phyloP scores from a whole-genome alignment of 768 basidiomycete species.

The Leccinum longicurvipes region DNA sequence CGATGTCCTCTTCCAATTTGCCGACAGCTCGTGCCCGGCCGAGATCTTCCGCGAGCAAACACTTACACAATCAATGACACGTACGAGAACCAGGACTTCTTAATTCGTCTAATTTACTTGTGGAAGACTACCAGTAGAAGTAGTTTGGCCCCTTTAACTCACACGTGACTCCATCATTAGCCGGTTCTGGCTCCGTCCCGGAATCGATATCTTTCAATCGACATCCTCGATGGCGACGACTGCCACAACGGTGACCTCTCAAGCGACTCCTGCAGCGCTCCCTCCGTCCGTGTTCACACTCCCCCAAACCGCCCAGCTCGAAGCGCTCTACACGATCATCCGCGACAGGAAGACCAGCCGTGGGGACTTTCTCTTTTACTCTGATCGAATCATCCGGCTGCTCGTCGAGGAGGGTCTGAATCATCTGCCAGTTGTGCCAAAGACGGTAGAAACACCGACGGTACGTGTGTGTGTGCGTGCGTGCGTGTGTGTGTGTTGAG shows the following conservation, averaged over 20 bases:
- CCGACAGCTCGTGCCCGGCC: too few relatives aligned
- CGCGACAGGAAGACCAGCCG: constrained; percentile 81
- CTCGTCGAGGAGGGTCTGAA: constrained; percentile 87
- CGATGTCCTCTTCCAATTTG: too few relatives aligned
- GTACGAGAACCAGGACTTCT: too few relatives aligned
- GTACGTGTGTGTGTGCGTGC: too few relatives aligned
- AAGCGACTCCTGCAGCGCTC: constrained; percentile 39
- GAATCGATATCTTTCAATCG: background rate
- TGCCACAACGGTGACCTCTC: constrained; percentile 24
- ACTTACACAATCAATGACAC: too few relatives aligned
- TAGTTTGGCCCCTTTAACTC: too few relatives aligned
- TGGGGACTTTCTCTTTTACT: constrained; percentile 96
- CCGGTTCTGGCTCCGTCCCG: background rate
- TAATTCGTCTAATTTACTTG: too few relatives aligned
- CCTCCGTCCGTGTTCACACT: constrained; percentile 87
- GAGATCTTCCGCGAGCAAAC: too few relatives aligned
- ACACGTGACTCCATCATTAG: background rate
- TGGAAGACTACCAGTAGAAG: too few relatives aligned
- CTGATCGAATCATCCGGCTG: constrained; percentile 84
- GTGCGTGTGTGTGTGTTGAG: background rate
- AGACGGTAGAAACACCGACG: constrained; percentile 80
- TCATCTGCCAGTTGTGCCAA: constrained; percentile 73
- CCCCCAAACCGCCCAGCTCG: constrained; percentile 88
- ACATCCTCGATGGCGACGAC: constrained; percentile 14
- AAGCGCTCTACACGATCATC: constrained; percentile 94